Conservation (phyloP, 176 grass and related monocot genomes). For the Oryza rufipogon region DNA sequence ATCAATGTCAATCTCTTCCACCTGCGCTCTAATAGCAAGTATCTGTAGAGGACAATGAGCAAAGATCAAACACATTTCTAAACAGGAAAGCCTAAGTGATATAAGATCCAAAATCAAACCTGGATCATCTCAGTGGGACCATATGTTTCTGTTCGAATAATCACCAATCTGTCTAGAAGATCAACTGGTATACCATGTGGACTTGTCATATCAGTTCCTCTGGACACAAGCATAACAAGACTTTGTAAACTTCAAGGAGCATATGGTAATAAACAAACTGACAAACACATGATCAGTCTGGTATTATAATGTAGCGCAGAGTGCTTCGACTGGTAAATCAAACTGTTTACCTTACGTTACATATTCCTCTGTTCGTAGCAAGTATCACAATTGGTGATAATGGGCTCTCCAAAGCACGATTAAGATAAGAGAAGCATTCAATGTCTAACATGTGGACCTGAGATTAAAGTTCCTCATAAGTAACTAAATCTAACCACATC, state of each 20-base stretch:
- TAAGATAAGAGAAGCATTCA: slow-evolving; percentile 98
- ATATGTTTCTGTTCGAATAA: slow-evolving; percentile 92
- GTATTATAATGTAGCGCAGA: not conserved
- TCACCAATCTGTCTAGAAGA: slow-evolving; percentile 94
- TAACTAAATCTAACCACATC: slow-evolving; percentile 10
- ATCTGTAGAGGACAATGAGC: slow-evolving; percentile 52
- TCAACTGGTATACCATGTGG: slow-evolving; percentile 94
- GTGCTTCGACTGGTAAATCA: slow-evolving; percentile 19
- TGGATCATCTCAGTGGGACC: slow-evolving; percentile 94
- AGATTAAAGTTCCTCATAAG: slow-evolving; percentile 34
- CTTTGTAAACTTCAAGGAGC: slow-evolving; percentile 24
- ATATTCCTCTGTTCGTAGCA: slow-evolving; percentile 95
- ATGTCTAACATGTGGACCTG: slow-evolving; percentile 98
- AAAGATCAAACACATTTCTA: slow-evolving; percentile 35
- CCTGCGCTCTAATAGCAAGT: slow-evolving; percentile 92
- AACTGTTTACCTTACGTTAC: slow-evolving; percentile 75
- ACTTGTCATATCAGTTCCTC: slow-evolving; percentile 97
- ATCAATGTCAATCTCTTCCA: slow-evolving; percentile 94
- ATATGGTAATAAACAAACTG: slow-evolving; percentile 10
- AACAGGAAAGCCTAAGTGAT: slow-evolving; percentile 33
- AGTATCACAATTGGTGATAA: slow-evolving; percentile 93
- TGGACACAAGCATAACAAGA: slow-evolving; percentile 47
- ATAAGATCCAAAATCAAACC: slow-evolving; percentile 49
- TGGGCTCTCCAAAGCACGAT: slow-evolving; percentile 91
- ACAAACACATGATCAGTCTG: not conserved